Evolutionary conservation across 2,329 filamentous ascomycete species (phyloP).

Genomic region (Neofusicoccum ribis): DNA sequence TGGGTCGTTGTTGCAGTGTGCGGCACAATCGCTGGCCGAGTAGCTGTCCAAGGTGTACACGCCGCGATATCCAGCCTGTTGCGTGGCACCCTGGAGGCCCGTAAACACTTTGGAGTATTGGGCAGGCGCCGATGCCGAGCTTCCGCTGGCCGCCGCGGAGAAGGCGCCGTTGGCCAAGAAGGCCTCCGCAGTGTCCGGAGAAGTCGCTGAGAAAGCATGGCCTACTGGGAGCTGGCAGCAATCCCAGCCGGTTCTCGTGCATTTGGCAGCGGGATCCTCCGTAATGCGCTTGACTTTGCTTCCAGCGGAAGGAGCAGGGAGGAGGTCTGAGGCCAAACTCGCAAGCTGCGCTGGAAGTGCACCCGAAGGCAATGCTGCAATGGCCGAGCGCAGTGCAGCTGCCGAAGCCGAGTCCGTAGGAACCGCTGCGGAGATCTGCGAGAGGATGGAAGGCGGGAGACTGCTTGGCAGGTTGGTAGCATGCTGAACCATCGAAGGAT

Average conservation of each 20-base stretch:
- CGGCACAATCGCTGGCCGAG: constrained; percentile 20
- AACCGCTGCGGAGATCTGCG: no score
- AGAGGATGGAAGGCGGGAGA: no score
- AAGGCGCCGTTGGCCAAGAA: background rate
- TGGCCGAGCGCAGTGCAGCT: no score
- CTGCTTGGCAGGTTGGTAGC: no score
- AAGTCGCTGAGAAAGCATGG: background rate
- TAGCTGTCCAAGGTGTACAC: constrained; percentile 20
- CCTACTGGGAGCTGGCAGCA: background rate
- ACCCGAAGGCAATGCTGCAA: no score
- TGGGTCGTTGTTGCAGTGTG: constrained; percentile 15
- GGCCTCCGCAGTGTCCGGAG: background rate
- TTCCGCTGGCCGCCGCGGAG: background rate
- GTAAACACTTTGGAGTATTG: constrained; percentile 17
- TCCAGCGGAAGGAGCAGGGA: no score
- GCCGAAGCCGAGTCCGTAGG: no score
- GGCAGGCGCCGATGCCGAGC: background rate
- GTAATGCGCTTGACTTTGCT: no score
- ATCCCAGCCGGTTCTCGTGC: background rate
- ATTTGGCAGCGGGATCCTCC: no score
- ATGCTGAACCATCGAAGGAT: no score
- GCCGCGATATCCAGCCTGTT: constrained; percentile 21
- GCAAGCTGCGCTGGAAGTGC: no score
- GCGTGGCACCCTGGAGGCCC: constrained; percentile 18
- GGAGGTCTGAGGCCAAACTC: no score